Percentiles rank a stretch among this genome's conserved stretches.
Conservation (phyloP, 2,329 filamentous ascomycete species). For the Arthrobotrys sphaeroides region DNA sequence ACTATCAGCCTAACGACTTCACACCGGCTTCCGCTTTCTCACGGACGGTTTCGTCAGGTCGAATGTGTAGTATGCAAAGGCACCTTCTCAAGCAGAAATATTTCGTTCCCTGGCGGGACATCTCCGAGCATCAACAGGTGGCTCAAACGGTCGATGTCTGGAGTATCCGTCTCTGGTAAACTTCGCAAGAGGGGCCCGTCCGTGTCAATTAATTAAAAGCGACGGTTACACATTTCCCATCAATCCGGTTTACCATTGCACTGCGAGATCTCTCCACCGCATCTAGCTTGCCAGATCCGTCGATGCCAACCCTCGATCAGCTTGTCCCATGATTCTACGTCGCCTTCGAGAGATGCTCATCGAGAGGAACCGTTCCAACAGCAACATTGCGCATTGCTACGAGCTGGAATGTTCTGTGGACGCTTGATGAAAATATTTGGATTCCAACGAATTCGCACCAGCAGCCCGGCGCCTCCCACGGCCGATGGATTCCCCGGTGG, state of each 20-base stretch:
- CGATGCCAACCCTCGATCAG: constrained; percentile 12
- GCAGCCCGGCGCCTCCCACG: background rate
- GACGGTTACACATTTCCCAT: constrained; percentile 30
- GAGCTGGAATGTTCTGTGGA: constrained; percentile 31
- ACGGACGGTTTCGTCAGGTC: constrained; percentile 12
- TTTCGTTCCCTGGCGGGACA: background rate
- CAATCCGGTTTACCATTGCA: background rate
- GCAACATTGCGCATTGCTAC: background rate
- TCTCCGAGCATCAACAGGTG: background rate
- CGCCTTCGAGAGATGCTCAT: background rate
- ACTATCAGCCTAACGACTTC: constrained; percentile 25
- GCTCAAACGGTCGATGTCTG: background rate
- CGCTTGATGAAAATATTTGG: background rate
- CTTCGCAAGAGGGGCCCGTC: background rate
- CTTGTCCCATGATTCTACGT: constrained; percentile 6
- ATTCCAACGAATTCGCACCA: background rate
- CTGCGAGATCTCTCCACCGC: constrained; percentile 8
- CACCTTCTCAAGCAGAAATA: constrained; percentile 9
- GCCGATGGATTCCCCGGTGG: background rate
- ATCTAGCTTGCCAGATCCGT: constrained; percentile 45
- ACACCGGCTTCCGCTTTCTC: constrained; percentile 34
- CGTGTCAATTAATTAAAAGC: constrained; percentile 5
- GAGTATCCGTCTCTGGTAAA: background rate
- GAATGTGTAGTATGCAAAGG: background rate
- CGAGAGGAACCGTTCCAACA: constrained; percentile 26